phyloP scores from a whole-genome alignment of 495 filamentous ascomycete genomes.

The Bathelium albidoporum region DNA sequence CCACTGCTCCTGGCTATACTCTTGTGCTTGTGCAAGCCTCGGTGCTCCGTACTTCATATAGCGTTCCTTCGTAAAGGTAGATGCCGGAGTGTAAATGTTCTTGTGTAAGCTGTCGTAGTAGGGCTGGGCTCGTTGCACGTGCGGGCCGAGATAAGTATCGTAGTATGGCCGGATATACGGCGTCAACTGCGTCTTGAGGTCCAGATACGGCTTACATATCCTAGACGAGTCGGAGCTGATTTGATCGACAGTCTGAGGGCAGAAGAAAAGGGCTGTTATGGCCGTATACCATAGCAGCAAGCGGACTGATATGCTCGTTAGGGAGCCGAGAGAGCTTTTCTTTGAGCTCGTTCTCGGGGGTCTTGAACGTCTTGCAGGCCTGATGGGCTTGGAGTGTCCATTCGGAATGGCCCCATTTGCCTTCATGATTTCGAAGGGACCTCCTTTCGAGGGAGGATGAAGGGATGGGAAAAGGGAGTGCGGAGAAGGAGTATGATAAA shows the following conservation, averaged over 20 bases:
- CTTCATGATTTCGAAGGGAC: background rate
- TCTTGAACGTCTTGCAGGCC: background rate
- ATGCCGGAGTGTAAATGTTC: constrained; percentile 55
- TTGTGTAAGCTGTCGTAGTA: constrained; percentile 60
- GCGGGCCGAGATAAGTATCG: constrained; percentile 67
- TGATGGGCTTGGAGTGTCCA: background rate
- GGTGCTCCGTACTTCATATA: constrained; percentile 73
- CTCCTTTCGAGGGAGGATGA: background rate
- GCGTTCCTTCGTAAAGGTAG: constrained; percentile 48
- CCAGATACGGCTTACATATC: constrained; percentile 78
- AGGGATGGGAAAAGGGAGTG: background rate
- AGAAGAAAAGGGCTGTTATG: constrained; percentile 68
- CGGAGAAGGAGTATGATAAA: background rate
- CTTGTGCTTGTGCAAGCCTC: constrained; percentile 52
- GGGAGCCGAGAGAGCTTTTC: background rate
- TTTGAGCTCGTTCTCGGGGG: background rate
- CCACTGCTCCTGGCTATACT: constrained; percentile 63
- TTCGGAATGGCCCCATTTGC: background rate
- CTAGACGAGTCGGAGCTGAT: constrained; percentile 60
- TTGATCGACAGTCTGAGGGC: constrained; percentile 57
- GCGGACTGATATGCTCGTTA: constrained; percentile 24
- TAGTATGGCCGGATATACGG: constrained; percentile 86
- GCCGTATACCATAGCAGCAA: constrained; percentile 78
- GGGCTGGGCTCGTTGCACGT: constrained; percentile 64
- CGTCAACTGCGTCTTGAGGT: constrained; percentile 52